A percentile compares a stretch with the other conserved stretches of the same genome.
These are phyloP conservation scores for Syzygium aromaticum DNA, from an alignment of 345 rosid genomes.

Conservation along the genomic window DNA sequence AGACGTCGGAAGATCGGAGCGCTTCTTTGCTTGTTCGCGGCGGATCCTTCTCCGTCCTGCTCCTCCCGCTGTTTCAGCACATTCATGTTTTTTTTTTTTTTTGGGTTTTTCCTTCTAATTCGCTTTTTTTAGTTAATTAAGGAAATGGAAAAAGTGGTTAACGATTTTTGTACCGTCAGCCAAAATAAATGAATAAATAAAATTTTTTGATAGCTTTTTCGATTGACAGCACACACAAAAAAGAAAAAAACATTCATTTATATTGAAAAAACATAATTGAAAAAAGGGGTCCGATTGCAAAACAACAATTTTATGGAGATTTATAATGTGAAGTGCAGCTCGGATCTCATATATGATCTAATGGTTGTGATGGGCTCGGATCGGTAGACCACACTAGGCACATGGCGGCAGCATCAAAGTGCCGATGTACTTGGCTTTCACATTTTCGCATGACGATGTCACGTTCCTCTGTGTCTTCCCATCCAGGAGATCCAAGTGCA, in stretches of 20 bases:
- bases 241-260: background rate
- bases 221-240: no score
- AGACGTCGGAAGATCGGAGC: background rate
- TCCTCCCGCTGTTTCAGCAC: background rate
- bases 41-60: background rate
- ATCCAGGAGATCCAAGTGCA: conserved; percentile 33
- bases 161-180: background rate
- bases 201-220: background rate
- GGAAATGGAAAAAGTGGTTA: background rate
- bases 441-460: conserved; percentile 42
- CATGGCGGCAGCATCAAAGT: conserved; percentile 53
- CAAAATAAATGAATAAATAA: background rate
- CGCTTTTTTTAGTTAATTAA: background rate
- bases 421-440: conserved; percentile 41
- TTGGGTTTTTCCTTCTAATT: background rate
- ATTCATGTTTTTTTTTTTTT: background rate
- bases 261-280: background rate
- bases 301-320: background rate
- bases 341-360: fast-evolving
- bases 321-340: background rate
- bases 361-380: background rate
- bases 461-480: conserved; percentile 18
- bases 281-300: background rate
- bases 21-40: background rate
- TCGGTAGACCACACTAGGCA: background rate